Evolutionary conservation across 108 stramenopile species (phyloP).

Genomic region (Chaetoceros muelleri): DNA sequence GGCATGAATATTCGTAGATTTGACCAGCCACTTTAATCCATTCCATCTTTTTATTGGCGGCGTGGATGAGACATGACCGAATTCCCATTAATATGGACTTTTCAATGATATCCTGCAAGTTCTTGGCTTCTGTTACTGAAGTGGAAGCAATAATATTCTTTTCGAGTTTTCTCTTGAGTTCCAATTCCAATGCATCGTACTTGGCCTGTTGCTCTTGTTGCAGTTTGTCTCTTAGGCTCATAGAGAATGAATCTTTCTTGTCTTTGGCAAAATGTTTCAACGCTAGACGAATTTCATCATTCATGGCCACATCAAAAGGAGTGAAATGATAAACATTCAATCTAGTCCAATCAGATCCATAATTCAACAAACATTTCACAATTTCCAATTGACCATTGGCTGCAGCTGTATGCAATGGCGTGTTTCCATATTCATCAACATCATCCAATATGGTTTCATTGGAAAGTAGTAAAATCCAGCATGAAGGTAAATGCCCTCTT

Average conservation of each 20-base stretch:
- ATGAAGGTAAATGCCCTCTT: no score
- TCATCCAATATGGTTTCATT: not conserved
- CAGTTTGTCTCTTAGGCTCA: not conserved
- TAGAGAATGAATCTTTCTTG: not conserved
- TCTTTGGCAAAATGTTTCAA: no score
- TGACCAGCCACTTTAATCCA: not conserved
- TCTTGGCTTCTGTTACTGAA: no score
- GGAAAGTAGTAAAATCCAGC: no score
- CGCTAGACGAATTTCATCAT: not conserved
- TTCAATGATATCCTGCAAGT: not conserved
- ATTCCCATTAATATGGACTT: not conserved
- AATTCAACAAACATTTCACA: slow-evolving; percentile 28
- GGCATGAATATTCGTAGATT: not conserved
- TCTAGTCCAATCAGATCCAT: slow-evolving; percentile 4
- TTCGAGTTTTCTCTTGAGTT: not conserved
- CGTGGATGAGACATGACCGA: not conserved
- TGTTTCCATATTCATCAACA: slow-evolving; percentile 1
- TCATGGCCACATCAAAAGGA: not conserved
- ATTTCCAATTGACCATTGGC: slow-evolving; percentile 39
- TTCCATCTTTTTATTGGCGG: not conserved
- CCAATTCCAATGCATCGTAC: not conserved
- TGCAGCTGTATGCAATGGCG: slow-evolving; percentile 50
- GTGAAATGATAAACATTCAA: not conserved
- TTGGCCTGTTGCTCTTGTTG: not conserved
- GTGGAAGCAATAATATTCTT: not conserved